Base-by-base conservation (phyloP, 306 rosid species). In the Lotus japonicus region DNA sequence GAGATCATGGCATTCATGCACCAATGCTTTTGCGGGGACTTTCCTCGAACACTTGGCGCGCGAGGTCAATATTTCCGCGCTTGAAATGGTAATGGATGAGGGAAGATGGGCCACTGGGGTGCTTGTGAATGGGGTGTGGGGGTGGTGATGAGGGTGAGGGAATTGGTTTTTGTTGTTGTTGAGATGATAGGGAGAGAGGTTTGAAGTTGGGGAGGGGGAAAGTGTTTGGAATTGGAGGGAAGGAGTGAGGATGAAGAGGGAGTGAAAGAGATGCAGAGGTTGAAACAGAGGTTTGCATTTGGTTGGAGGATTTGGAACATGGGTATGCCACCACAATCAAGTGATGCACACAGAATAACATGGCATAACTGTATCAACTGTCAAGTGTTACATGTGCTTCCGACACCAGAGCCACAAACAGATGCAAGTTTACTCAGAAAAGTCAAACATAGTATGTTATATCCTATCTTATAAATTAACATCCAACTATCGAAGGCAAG, bases 31-130 rank as follows among this genome's bases (percentile, higher is more conserved):
- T 83, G 15, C 84, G 87, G 19, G 21, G 9, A 65, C 74, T 70
- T 76, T 90, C 92, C 9, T 86, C 87, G 46, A 86, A 90, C 72
- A 86, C 38, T 0, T 4, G 74, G 15, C 75, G 60, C 0, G 86
- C 90, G 59, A 88, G 87, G 66, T 74, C 76, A 11, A 68, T 14
- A 58, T 88, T 83, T 50, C 90, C 82, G 31, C 84, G 85, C 51
- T 81, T 84, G 4, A 73, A 77, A 43, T 82, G 82, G 72, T 86
- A 44, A 35, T 73, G 79, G 33, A 81, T 39, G 71, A 82, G 79
- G 69, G 69, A 73, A 14, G 90, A n/a, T n/a, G n/a, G 77, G 60
- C 45, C 41, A 1, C 39, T 52, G 71, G 78, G 65, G 58, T 2
- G 72, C 91, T 86, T 42, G 84, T 33, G 1, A 36, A 19, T 0